Evolutionary conservation across 345 rosid genomes (phyloP), one percentile per base, ranked within the genome.

Genomic region (Gossypium turneri): DNA sequence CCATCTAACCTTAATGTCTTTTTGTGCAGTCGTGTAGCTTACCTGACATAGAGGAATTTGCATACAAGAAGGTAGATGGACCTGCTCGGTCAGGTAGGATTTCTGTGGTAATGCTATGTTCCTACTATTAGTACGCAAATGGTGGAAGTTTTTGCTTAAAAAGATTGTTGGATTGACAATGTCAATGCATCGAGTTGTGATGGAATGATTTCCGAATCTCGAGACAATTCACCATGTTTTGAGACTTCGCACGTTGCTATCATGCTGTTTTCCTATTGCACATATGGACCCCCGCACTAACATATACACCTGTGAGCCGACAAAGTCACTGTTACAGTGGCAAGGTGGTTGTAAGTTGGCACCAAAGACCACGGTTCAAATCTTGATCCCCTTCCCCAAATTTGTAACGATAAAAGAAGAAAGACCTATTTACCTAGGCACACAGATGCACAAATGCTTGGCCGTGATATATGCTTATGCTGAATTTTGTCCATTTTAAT

Each of bases 1-100:
- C 43, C 73, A 69, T 50, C 16, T 15, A 25, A 50, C 24, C 12
- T 1, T 66, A 17, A 24, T 45, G 58, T 9, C 2, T 45, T 66
- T 45, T 12, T 77, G 16, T 75, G 80, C 85, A 88, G 97, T 70
- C 34, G 27, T 60, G 78, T 68, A 79, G 75, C 34, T 76, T 84
- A 44, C 91, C 89, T 22, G 97, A 87, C 73, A 91, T 93, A n/a
- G 98, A 93, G 87, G 94, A 90, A 29, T 85, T 85, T 80, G 86
- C 90, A 5, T 86, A 65, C 81, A 88, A 80, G 53, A 84, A 82
- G 77, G 75, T 79, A 4, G 84, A 80, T 38, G 81, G 77, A 65
- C 74, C 87, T 68, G 10, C 83, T 43, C 67, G 56, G 47, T 73
- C 75, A 69, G 67, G 90, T 89, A 81, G 83, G 86, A 25, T 24